Evolutionary conservation across 2,329 filamentous ascomycete species (phyloP).

Genomic region (Penicillium thymicola): DNA sequence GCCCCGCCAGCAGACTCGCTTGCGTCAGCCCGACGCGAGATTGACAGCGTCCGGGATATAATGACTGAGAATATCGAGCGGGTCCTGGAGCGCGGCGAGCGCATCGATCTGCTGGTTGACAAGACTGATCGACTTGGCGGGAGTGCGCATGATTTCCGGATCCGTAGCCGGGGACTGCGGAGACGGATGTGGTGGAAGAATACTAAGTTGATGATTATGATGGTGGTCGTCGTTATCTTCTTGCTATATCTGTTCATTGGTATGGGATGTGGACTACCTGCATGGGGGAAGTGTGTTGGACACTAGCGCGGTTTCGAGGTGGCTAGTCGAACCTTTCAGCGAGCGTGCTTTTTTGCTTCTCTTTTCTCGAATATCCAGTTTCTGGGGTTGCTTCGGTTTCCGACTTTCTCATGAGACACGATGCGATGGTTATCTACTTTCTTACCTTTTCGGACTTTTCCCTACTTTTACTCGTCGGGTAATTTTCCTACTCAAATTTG

Average conservation of each 20-base stretch:
- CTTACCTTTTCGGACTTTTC: not conserved
- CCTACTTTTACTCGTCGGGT: not conserved
- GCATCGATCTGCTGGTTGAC: constrained; percentile 89
- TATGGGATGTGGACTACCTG: constrained; percentile 68
- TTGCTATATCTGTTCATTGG: constrained; percentile 69
- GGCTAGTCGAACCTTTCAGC: constrained; percentile 8
- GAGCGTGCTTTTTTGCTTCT: constrained; percentile 4
- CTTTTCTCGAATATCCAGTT: not conserved
- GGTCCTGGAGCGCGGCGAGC: constrained; percentile 82
- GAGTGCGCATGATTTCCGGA: constrained; percentile 83
- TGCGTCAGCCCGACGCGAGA: constrained; percentile 77
- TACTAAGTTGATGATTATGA: constrained; percentile 82
- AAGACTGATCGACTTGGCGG: constrained; percentile 92
- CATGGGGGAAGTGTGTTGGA: constrained; percentile 45
- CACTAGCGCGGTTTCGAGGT: constrained; percentile 1
- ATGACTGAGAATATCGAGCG: constrained; percentile 96
- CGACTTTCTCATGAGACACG: constrained; percentile 14
- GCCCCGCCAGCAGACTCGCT: constrained; percentile 78
- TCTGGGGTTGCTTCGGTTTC: not conserved
- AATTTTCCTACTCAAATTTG: not conserved
- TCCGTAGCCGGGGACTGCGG: constrained; percentile 80
- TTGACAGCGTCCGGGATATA: constrained; percentile 86
- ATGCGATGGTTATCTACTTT: constrained; percentile 3
- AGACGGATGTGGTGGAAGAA: constrained; percentile 99
- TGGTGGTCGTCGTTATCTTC: constrained; percentile 67